Evolutionary conservation across 1,284 basidiomycete genomes (phyloP).

Genomic region (Rhizoctonia solani): DNA sequence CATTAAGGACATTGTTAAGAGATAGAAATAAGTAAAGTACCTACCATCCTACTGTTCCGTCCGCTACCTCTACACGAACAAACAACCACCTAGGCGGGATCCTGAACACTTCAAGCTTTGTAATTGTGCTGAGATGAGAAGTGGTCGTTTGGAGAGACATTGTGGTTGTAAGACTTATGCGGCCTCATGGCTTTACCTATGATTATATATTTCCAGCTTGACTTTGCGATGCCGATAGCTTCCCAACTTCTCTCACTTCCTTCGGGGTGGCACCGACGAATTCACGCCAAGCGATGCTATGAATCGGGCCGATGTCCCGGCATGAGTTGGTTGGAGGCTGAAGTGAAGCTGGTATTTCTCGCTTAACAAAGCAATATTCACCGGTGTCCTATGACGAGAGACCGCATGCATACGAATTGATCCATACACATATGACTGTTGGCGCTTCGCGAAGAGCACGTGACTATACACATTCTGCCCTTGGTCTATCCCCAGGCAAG

Average conservation of each 20-base stretch:
- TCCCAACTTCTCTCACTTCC: background rate
- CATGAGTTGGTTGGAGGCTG: too few relatives aligned
- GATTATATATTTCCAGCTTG: background rate
- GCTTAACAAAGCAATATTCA: too few relatives aligned
- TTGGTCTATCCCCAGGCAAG: too few relatives aligned
- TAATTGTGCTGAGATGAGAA: conserved; percentile 30
- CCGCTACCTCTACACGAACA: conserved; percentile 69
- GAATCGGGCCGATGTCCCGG: background rate
- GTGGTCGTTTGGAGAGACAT: conserved; percentile 33
- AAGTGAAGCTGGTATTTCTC: too few relatives aligned
- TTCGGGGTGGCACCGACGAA: background rate
- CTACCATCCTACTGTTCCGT: conserved; percentile 69
- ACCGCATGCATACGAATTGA: too few relatives aligned
- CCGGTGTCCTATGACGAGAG: too few relatives aligned
- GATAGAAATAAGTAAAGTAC: conserved; percentile 46
- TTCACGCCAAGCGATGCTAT: background rate
- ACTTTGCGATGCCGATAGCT: background rate
- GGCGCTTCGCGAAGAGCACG: too few relatives aligned
- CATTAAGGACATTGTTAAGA: conserved; percentile 12
- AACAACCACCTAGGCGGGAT: conserved; percentile 78
- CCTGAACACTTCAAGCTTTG: conserved; percentile 55
- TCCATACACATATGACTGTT: too few relatives aligned
- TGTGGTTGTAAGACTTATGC: background rate
- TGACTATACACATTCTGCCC: too few relatives aligned
- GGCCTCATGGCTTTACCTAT: background rate